Percentiles rank a stretch among this genome's conserved stretches.
phyloP scores from a whole-genome alignment of 352 stramenopile genomes.

The Pythium phragmiticola region DNA sequence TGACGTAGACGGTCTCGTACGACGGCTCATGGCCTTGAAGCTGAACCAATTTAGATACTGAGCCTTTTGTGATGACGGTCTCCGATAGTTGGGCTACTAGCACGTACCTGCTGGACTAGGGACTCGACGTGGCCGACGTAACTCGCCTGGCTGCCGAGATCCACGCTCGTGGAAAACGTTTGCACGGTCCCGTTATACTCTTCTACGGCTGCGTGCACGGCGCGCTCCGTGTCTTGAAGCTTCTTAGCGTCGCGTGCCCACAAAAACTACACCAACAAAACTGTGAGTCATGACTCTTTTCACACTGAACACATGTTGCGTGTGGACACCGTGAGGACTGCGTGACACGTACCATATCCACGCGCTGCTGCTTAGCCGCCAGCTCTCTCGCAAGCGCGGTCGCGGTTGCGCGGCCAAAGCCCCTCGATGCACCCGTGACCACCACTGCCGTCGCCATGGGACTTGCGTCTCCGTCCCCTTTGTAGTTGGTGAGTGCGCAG shows the following conservation, averaged over 20 bases:
- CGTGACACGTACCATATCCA: slow-evolving; percentile 8
- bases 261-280: slow-evolving; percentile 2
- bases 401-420: slow-evolving; percentile 54
- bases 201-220: neutral
- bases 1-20: slow-evolving; percentile 15
- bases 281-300: neutral
- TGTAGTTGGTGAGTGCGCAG: too few species aligned
- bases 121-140: slow-evolving; percentile 13
- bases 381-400: slow-evolving; percentile 8
- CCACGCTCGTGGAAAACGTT: slow-evolving; percentile 9
- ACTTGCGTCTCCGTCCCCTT: too few species aligned
- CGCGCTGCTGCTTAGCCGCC: slow-evolving; percentile 1
- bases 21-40: slow-evolving; percentile 1
- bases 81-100: neutral
- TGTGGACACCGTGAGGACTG: too few species aligned
- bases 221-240: slow-evolving; percentile 20
- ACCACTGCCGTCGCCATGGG: slow-evolving; percentile 47
- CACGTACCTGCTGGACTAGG: slow-evolving; percentile 7
- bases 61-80: neutral
- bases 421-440: slow-evolving; percentile 76
- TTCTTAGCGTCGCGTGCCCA: slow-evolving; percentile 18
- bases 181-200: neutral
- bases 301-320: neutral
- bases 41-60: neutral
- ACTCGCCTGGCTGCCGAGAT: slow-evolving; percentile 13